A percentile compares a stretch with the other conserved stretches of the same genome.
Conservation (phyloP, 306 rosid genomes). For the Spatholobus suberectus region DNA sequence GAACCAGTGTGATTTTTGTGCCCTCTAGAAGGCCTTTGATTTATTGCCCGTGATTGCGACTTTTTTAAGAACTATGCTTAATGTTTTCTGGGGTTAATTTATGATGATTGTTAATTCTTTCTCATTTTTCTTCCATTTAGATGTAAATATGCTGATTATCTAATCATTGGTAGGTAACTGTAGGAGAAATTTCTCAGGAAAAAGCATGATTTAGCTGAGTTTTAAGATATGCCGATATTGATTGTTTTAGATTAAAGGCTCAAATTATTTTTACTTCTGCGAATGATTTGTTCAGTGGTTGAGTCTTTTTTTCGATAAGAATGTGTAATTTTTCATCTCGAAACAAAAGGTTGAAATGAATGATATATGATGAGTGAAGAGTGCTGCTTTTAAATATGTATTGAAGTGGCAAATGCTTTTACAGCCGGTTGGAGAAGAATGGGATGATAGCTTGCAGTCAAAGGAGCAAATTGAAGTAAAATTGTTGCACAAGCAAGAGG, state of each 20-base stretch:
- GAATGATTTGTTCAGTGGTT: not conserved
- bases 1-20: slow-evolving; percentile 2
- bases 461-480: slow-evolving; percentile 77
- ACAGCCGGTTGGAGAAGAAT: slow-evolving; percentile 61
- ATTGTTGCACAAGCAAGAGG: slow-evolving; percentile 63
- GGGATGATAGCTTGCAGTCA: slow-evolving; percentile 71
- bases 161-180: not conserved
- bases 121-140: not conserved
- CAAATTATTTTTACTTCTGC: not conserved
- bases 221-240: not conserved
- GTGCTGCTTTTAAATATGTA: not conserved
- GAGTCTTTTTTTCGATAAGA: not conserved
- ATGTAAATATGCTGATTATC: not conserved
- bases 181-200: not conserved
- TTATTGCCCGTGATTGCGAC: not conserved
- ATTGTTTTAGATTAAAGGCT: not conserved
- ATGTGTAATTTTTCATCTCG: not conserved
- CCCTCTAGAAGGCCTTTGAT: not conserved
- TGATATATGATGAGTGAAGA: not conserved
- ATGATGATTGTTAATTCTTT: not conserved
- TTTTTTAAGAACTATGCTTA: not conserved
- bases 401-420: slow-evolving; percentile 25
- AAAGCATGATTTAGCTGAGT: not conserved
- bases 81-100: slow-evolving; percentile 2
- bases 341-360: not conserved